phyloP scores from a whole-genome alignment of 495 filamentous ascomycete genomes.

The Penicillium pancosmium region DNA sequence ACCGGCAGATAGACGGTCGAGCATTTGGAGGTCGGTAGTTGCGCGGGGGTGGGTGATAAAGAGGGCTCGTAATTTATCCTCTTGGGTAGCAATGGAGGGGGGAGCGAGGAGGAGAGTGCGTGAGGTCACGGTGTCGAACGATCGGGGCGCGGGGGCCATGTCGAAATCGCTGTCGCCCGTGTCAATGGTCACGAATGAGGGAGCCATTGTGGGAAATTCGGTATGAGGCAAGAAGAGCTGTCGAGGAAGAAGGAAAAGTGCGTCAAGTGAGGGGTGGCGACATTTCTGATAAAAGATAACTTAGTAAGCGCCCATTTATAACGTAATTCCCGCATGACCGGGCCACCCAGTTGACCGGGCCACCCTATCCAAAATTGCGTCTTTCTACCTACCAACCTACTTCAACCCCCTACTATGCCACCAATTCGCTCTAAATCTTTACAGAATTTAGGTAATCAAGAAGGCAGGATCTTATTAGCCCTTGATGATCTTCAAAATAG shows the following conservation, averaged over 20 bases:
- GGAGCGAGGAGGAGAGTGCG: slow-evolving; percentile 72
- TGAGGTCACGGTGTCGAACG: slow-evolving; percentile 27
- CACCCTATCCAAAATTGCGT: no score
- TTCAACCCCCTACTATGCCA: no score
- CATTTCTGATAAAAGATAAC: slow-evolving; percentile 29
- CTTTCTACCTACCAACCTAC: no score
- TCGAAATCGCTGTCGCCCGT: slow-evolving; percentile 49
- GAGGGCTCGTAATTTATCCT: slow-evolving; percentile 58
- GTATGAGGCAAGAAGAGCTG: neutral
- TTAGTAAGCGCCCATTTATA: slow-evolving; percentile 28
- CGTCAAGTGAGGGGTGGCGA: slow-evolving; percentile 31
- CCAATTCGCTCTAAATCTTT: no score
- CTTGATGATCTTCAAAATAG: no score
- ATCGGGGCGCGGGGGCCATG: slow-evolving; percentile 30
- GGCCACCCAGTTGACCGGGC: no score
- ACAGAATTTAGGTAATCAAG: no score
- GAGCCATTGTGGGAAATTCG: slow-evolving; percentile 28
- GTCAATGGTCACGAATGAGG: slow-evolving; percentile 48
- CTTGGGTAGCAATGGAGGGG: slow-evolving; percentile 71
- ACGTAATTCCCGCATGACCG: no score
- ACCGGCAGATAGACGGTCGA: slow-evolving; percentile 86
- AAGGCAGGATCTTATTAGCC: no score
- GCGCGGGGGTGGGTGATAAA: slow-evolving; percentile 68
- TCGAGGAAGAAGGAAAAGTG: slow-evolving; percentile 6
- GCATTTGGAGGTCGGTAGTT: slow-evolving; percentile 92